These are phyloP conservation scores for Adansonia rubrostipa DNA, from an alignment of 441 rosid genomes.

Conservation along the genomic window DNA sequence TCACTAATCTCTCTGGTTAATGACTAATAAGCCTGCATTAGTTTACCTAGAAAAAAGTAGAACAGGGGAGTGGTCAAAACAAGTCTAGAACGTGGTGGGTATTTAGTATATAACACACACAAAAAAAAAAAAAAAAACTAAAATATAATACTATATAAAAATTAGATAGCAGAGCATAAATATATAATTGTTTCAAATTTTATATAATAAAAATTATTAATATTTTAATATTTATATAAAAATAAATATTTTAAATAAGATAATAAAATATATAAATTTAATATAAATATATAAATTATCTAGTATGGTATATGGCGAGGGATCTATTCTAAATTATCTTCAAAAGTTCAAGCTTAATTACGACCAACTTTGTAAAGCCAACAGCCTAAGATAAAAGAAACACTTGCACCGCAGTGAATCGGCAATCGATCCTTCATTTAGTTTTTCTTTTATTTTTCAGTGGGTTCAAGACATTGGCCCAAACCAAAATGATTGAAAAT, in stretches of 20 bases:
- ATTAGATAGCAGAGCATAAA: too few relatives aligned
- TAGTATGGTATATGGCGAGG: background rate
- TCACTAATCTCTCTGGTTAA: background rate
- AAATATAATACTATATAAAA: too few relatives aligned
- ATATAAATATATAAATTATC: too few relatives aligned
- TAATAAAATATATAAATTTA: too few relatives aligned
- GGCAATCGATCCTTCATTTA: background rate
- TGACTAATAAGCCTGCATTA: background rate
- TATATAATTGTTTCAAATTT: too few relatives aligned
- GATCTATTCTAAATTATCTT: background rate
- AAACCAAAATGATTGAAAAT: background rate
- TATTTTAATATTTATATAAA: too few relatives aligned
- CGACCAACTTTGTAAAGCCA: background rate
- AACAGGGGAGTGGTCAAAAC: background rate
- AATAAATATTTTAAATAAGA: too few relatives aligned
- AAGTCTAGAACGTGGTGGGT: background rate
- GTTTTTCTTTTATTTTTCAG: background rate
- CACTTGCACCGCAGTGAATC: background rate
- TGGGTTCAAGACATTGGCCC: background rate
- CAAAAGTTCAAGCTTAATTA: background rate
- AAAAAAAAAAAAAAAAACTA: too few relatives aligned
- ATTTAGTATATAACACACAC: background rate
- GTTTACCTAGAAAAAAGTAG: slow-evolving; percentile 8
- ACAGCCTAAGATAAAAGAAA: background rate
- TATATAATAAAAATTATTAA: too few relatives aligned